Evolutionary conservation across 2,329 filamentous ascomycete genomes (phyloP), one percentile per base, ranked within the genome.

Genomic region (Trichoderma sp.): DNA sequence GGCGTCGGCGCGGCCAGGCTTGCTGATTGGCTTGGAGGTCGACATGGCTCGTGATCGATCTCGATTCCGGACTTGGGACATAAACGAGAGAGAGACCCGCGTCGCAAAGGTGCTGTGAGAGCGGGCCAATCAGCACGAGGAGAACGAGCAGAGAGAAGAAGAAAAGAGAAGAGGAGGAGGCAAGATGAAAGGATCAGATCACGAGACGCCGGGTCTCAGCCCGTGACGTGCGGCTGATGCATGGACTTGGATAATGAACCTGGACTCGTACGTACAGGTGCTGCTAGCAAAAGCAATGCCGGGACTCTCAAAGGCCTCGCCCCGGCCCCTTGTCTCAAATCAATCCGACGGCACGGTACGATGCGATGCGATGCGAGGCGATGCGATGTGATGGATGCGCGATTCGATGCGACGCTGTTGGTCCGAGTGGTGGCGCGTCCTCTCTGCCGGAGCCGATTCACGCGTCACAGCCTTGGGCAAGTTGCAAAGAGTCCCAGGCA

Each of bases 161-260:
- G 51, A 51, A 58, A 39, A 24, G n/a, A 43, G 28, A 65, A 36
- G 34, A 39, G 36, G 39, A 51, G 32, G 43, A 62, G 47, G 28
- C 67, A 70, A 70, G 67, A 62, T 70, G 67, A 70, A 62, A 15
- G 32, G 66, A 24, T 53, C 47, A 24, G 67, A 70, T 70, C 57
- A 61, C 57, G 15, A 70, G 57, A 70, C 57, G 57, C 57, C 21
- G 14, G 57, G 28, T 61, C 43, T 53, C 67, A 39, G 67, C 67
- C 47, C 36, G 36, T 62, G 26, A 34, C 11, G 26, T 70, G 67
- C 67, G 57, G 67, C 67, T 70, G 67, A 61, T 51, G 39, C n/a
- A 21, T 34, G 57, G 30, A 14, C 28, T 34, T 34, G 57, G 30
- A 57, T 18, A 8, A 18, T 28, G 53, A 32, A 28, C 24, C 24